Conservation (phyloP, 2,329 filamentous ascomycete species). For the Chaetomium globosum region DNA sequence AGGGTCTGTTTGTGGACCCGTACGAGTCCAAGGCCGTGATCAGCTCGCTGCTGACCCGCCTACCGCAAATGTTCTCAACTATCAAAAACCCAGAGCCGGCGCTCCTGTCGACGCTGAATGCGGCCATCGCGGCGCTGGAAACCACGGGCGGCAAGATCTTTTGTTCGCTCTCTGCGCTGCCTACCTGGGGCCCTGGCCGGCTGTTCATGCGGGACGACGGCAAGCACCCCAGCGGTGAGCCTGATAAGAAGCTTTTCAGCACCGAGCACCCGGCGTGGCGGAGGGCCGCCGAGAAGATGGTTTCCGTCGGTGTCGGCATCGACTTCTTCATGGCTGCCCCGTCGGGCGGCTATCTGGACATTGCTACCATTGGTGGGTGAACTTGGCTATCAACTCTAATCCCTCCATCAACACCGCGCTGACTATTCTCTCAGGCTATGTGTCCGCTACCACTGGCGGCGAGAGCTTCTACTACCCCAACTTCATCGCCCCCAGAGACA, state of each 20-base stretch:
- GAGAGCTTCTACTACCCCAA: conserved; percentile 98
- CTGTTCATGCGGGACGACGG: conserved; percentile 85
- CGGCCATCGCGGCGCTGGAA: conserved; percentile 80
- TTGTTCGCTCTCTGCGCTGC: conserved; percentile 82
- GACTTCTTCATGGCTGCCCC: conserved; percentile 96
- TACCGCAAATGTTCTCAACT: conserved; percentile 83
- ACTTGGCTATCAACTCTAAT: not conserved
- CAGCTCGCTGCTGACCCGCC: conserved; percentile 76
- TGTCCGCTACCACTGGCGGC: conserved; percentile 86
- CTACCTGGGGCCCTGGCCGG: conserved; percentile 86
- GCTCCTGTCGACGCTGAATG: conserved; percentile 79
- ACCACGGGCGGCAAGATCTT: conserved; percentile 90
- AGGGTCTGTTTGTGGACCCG: conserved; percentile 92
- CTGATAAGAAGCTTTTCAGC: conserved; percentile 86
- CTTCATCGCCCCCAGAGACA: conserved; percentile 85
- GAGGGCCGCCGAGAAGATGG: conserved; percentile 84
- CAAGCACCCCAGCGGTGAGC: conserved; percentile 81
- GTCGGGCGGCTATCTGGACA: conserved; percentile 85
- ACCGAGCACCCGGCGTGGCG: conserved; percentile 89
- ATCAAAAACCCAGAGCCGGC: conserved; percentile 91
- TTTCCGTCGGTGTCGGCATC: conserved; percentile 79
- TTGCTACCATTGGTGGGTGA: conserved; percentile 79
- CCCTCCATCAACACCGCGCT: not conserved
- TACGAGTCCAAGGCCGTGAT: conserved; percentile 87
- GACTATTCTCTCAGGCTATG: conserved; percentile 61